Base-by-base conservation (phyloP, 1,284 basidiomycete species). In the Sphaerobolus stellatus region DNA sequence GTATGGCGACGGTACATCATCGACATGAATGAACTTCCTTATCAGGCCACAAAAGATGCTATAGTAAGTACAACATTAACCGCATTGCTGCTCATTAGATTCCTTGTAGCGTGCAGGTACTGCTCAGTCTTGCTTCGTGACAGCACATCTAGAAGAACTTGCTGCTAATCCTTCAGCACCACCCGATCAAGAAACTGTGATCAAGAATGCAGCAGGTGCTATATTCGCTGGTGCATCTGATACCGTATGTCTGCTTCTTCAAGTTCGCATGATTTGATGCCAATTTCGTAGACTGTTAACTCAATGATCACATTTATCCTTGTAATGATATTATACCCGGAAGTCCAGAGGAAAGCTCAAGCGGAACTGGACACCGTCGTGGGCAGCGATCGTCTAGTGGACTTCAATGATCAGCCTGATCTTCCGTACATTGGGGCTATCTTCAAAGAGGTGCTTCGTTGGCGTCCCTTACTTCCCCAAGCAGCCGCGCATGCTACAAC, bases 391-490 rank as follows among this genome's bases (percentile, higher is more conserved):
- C 38, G 57, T 38, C 48, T 65, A 22, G 56, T 52, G 8, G 18
- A 36, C 18, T 36, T 36, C 14, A 14, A 36, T 14, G 34, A 36
- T 36, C 34, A 18, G 34, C 34, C 14, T 2, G 18, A 36, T 36
- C 34, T 52, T 22, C 57, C 62, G n/a, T 67, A 68, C 52, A 56
- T 65, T 48, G 48, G 52, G 14, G 63, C 63, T 3, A 18, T 65
- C 4, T 56, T 65, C 30, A 46, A 59, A 34, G 65, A 66, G 50
- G 59, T 61, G 22, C 53, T 64, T 9, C 50, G 65, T 13, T 66
- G 64, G 64, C n/a, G n/a, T n/a, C n/a, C n/a, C n/a, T n/a, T n/a
- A n/a, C n/a, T n/a, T n/a, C n/a, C n/a, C n/a, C n/a, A n/a, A n/a
- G n/a, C n/a, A n/a, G n/a, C n/a, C n/a, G 48, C 56, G 18, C 61